Conservation (phyloP, 2,329 filamentous ascomycete species). For the Cadophora luteo-olivacea region DNA sequence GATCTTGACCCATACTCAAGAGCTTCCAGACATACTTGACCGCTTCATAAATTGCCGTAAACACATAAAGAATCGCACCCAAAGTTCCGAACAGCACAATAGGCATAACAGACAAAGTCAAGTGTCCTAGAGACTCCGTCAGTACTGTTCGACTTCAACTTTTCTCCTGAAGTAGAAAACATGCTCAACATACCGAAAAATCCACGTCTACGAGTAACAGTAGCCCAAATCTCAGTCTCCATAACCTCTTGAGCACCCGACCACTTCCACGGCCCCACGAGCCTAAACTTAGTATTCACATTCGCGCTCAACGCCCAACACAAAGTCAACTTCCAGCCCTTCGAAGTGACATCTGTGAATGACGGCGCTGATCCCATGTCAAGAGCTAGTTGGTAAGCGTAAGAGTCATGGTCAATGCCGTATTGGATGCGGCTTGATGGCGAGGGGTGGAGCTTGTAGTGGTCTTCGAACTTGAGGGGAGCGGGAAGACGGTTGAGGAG, state of each 20-base stretch:
- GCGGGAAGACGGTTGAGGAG: constrained; percentile 46
- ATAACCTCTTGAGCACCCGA: constrained; percentile 30
- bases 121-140: no score
- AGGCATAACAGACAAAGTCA: constrained; percentile 22
- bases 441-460: constrained; percentile 50
- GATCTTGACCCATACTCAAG: constrained; percentile 11
- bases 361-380: constrained; percentile 54
- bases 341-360: constrained; percentile 44
- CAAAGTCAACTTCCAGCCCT: constrained; percentile 47
- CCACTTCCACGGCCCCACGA: constrained; percentile 43
- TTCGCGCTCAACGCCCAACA: constrained; percentile 57
- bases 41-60: constrained; percentile 1
- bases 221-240: constrained; percentile 33
- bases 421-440: constrained; percentile 38
- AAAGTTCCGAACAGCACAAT: constrained; percentile 27
- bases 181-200: no score
- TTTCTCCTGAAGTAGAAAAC: no score
- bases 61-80: constrained; percentile 21
- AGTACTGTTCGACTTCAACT: no score
- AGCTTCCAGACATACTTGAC: constrained; percentile 20
- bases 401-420: constrained; percentile 57
- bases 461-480: constrained; percentile 45
- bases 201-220: constrained; percentile 26
- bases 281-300: constrained; percentile 56
- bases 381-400: constrained; percentile 56